Base-by-base conservation (phyloP, 345 rosid genomes). In the Rhizophora apiculata region DNA sequence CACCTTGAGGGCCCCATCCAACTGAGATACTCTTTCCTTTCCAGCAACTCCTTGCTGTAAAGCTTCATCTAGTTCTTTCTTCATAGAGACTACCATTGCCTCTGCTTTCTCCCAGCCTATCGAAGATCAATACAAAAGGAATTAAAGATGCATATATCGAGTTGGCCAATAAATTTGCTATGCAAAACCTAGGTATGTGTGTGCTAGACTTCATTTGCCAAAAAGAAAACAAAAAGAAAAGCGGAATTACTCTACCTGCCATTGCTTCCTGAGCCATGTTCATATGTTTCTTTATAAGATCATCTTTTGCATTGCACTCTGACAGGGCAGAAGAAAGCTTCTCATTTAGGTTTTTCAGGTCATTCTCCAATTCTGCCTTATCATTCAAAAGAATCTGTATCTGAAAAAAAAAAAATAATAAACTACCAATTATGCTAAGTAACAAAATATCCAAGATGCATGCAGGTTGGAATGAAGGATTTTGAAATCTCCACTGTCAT, bases 1-100 rank as follows among this genome's bases (percentile, higher is more conserved):
- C 83, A 89, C 89, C 86, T 87, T 87, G 32, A 89, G 87, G 62
- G 93, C 96, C 0, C 81, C 88, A 55, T 91, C 96, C 67, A 87
- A 72, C 63, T 87, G 88, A 60, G 71, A 63, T 31, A 63, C 39
- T 78, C 89, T 84, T 72, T 90, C 88, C 52, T 89, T 88, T 65
- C 68, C 80, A 59, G 72, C 78, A 68, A 58, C 59, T 80, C 71
- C 87, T 71, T 83, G 84, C 77, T 74, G 78, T 65, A 90, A 76
- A 29, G 88, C 89, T 78, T 84, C 87, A 70, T 81, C 83, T 32
- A 87, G 72, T 77, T 86, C 86, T 70, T 78, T 64, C 83, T 81
- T 87, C 57, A 90, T 82, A 72, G 85, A 75, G 55, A 49, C 77
- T 52, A 72, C 80, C 79, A 84, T 89, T 32, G 82, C 82, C 80